Evolutionary conservation across 805 yeast genomes (phyloP), one percentile per base, ranked within the genome.

Genomic region (Diddensiella transvaalensis): DNA sequence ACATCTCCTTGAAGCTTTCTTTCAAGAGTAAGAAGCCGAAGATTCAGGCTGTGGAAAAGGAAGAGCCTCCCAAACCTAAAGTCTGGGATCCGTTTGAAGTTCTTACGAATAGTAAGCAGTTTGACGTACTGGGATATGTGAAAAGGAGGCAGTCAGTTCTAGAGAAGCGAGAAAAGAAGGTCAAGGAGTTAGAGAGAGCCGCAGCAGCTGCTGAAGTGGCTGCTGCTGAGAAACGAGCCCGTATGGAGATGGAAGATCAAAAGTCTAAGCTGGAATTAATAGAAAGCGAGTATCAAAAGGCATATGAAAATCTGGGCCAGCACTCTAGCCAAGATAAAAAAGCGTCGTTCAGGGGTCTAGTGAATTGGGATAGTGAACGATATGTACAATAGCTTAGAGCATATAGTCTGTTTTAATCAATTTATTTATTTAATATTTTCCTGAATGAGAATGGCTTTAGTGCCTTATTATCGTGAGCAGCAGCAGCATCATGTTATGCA

Each of bases 71-170:
- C 39, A 42, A 15, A 33, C 38, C 18, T 18, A 38, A 4, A 29
- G 32, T 26, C 11, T 37, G 35, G 26, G 53, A 52, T 47, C 53
- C 53, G 4, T 52, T 52, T 41, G 53, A 46, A 4, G 17, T 52
- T 32, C 44, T 38, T 22, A 22, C 48, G 2, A 18, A 43, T 3
- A 41, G 43, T 33, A 44, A 42, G 18, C 24, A 43, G 24, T 50
- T 49, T 40, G 54, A 52, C 29, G 48, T 51, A 5, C 24, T 51
- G 39, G 46, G 22, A 5, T 50, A 50, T 33, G 32, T 41, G 18
- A 10, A 38, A 22, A 36, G 44, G 26, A 44, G 51, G 35, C 30
- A 40, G 32, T 22, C 32, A 8, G 29, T 49, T 11, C 19, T 42
- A 22, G 52, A 22, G 29, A 47, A 30, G 10, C 54, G 50, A 8